phyloP scores from a whole-genome alignment of 352 stramenopile genomes.

The Peronospora farinosa region DNA sequence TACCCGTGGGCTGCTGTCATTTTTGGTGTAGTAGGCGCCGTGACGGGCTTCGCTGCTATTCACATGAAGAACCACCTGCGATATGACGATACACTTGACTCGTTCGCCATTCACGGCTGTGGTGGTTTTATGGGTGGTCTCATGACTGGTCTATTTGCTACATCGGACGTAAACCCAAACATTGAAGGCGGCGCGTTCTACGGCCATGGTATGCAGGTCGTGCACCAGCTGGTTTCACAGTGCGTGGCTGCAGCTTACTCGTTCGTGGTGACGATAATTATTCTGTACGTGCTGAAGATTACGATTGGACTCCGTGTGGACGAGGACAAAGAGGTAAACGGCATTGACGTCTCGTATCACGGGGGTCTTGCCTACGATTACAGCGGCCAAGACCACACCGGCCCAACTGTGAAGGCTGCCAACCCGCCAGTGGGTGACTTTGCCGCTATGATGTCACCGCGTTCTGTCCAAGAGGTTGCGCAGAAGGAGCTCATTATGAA shows the following conservation, averaged over 20 bases:
- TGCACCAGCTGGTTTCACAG: constrained; percentile 52
- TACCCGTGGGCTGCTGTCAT: constrained; percentile 60
- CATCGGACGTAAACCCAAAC: constrained; percentile 45
- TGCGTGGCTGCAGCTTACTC: constrained; percentile 60
- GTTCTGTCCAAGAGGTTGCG: too few relatives aligned
- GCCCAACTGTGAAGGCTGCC: too few relatives aligned
- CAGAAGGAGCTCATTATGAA: too few relatives aligned
- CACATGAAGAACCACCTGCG: constrained; percentile 58
- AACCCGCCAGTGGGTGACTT: too few relatives aligned
- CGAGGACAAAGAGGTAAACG: constrained; percentile 71
- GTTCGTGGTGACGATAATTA: constrained; percentile 58
- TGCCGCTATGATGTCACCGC: too few relatives aligned
- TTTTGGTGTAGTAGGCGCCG: constrained; percentile 60
- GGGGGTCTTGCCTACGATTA: constrained; percentile 56
- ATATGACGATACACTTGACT: constrained; percentile 81
- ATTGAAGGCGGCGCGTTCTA: constrained; percentile 53
- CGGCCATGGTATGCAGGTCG: constrained; percentile 38
- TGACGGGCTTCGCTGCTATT: constrained; percentile 46
- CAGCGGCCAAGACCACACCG: too few relatives aligned
- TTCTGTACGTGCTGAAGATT: constrained; percentile 63
- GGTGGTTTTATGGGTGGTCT: constrained; percentile 57
- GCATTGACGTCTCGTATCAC: constrained; percentile 75
- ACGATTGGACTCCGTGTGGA: constrained; percentile 67
- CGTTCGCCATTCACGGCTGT: constrained; percentile 68
- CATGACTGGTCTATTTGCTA: constrained; percentile 67